Evolutionary conservation across 306 rosid species (phyloP).

Genomic region (Cucumis hystrix): DNA sequence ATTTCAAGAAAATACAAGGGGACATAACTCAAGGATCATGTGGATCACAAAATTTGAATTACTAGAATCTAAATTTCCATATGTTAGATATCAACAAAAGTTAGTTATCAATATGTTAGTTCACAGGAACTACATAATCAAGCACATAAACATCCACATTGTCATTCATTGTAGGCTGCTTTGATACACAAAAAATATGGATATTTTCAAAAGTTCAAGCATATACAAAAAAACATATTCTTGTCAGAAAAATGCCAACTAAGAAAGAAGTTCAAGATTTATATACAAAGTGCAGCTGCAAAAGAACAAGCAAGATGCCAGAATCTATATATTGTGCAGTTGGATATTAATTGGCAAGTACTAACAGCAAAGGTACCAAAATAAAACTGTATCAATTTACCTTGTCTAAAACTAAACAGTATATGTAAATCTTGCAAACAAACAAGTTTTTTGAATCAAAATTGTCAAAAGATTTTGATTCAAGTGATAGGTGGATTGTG

Average conservation of each 20-base stretch:
- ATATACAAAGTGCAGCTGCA: background rate
- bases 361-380: background rate
- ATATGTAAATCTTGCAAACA: background rate
- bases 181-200: background rate
- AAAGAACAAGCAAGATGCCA: background rate
- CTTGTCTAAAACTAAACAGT: background rate
- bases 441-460: background rate
- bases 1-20: too few species aligned
- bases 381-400: background rate
- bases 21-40: too few species aligned
- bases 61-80: too few species aligned
- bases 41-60: too few species aligned
- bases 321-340: background rate
- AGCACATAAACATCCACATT: background rate
- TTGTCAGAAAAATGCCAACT: background rate
- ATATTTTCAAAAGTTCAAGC: too few species aligned
- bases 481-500: background rate
- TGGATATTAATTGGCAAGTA: background rate
- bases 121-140: background rate
- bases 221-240: background rate
- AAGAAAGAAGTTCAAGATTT: background rate
- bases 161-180: background rate
- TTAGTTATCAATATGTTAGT: too few species aligned
- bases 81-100: conserved; percentile 9
- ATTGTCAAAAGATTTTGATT: too few species aligned